Conservation (phyloP, 1,284 basidiomycete species). For the Cryptococcus sp. region DNA sequence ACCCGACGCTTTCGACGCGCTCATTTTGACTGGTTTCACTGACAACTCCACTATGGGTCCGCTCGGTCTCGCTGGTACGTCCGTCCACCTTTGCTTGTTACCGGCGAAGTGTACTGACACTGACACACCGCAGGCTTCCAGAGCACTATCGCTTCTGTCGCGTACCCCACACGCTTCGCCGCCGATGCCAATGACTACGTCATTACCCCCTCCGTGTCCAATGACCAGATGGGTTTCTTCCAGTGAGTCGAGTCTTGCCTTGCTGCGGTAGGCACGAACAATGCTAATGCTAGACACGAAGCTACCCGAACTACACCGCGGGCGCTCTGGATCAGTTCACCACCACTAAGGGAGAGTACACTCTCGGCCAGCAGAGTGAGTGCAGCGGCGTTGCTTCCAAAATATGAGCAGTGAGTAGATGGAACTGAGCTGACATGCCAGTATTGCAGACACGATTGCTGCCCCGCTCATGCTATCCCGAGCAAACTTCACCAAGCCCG, state of each 20-base stretch:
- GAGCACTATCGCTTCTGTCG: conserved; percentile 18
- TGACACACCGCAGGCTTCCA: conserved; percentile 6
- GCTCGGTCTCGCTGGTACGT: conserved; percentile 10
- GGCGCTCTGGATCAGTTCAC: conserved; percentile 29
- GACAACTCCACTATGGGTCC: conserved; percentile 21
- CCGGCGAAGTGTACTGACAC: not conserved
- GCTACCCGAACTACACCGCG: conserved; percentile 49
- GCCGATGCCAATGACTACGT: conserved; percentile 17
- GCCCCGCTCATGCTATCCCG: conserved; percentile 14
- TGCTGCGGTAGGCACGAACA: conserved; percentile 18
- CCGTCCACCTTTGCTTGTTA: not conserved
- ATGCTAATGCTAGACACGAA: conserved; percentile 2
- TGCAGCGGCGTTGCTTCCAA: not conserved
- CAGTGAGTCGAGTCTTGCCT: conserved; percentile 6
- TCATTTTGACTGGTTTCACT: conserved; percentile 28
- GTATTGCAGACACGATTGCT: conserved; percentile 12
- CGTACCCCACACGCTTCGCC: conserved; percentile 21
- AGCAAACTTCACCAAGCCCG: conserved; percentile 42
- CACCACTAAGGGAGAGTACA: conserved; percentile 45
- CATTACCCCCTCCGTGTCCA: conserved; percentile 15
- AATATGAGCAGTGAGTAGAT: not conserved
- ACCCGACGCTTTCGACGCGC: conserved; percentile 22
- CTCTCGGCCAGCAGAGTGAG: conserved; percentile 22
- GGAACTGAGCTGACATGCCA: conserved; percentile 1
- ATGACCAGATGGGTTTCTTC: conserved; percentile 18